Evolutionary conservation across 768 basidiomycete genomes (phyloP).

Genomic region (Crepidotus variabilis): DNA sequence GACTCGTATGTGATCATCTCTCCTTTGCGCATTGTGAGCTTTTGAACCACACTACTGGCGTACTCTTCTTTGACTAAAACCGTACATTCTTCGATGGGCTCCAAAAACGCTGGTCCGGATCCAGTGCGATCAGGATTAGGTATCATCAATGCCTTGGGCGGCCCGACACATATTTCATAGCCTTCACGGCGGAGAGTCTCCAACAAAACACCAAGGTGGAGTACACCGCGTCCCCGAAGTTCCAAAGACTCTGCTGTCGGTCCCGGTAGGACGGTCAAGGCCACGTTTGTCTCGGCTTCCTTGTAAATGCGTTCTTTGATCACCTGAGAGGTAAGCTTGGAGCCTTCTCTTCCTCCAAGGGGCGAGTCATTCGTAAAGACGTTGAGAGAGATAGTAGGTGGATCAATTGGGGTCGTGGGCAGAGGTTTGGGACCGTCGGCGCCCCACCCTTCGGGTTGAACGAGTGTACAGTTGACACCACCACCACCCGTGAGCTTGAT

Average conservation of each 20-base stretch:
- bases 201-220: slow-evolving; percentile 48
- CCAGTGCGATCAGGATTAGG: slow-evolving; percentile 35
- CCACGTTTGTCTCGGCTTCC: slow-evolving; percentile 50
- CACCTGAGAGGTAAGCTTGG: slow-evolving; percentile 45
- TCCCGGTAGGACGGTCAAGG: slow-evolving; percentile 44
- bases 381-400: slow-evolving; percentile 46
- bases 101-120: slow-evolving; percentile 25
- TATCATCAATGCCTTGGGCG: slow-evolving; percentile 48
- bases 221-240: slow-evolving; percentile 44
- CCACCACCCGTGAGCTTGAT: slow-evolving; percentile 34
- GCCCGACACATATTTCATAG: slow-evolving; percentile 42
- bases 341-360: slow-evolving; percentile 41
- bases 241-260: slow-evolving; percentile 48
- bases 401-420: slow-evolving; percentile 46
- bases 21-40: slow-evolving; percentile 47
- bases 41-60: slow-evolving; percentile 44
- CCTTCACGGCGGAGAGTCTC: slow-evolving; percentile 48
- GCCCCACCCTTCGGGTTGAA: slow-evolving; percentile 41
- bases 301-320: slow-evolving; percentile 45
- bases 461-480: slow-evolving; percentile 43
- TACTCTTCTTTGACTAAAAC: slow-evolving; percentile 44
- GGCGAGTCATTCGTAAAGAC: slow-evolving; percentile 47
- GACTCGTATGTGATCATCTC: slow-evolving; percentile 44
- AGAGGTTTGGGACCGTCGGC: slow-evolving; percentile 35
- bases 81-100: slow-evolving; percentile 45